Evolutionary conservation across 2,329 filamentous ascomycete species (phyloP).

Genomic region (Lachnellula suecica): DNA sequence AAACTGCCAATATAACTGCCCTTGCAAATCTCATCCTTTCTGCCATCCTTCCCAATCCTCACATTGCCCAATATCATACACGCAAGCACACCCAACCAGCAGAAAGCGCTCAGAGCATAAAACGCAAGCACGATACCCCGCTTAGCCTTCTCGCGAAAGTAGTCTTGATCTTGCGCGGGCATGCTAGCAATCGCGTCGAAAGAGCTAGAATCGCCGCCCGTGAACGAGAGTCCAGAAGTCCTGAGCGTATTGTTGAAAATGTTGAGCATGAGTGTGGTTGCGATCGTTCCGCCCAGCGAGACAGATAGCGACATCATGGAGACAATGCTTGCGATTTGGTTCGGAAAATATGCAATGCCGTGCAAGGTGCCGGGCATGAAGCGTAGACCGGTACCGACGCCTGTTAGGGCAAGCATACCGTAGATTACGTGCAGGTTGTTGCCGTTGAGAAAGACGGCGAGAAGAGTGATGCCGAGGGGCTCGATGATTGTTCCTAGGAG

Average conservation of each 20-base stretch:
- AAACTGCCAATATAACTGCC: constrained; percentile 19
- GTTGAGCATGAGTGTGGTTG: constrained; percentile 65
- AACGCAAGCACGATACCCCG: constrained; percentile 66
- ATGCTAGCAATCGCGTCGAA: constrained; percentile 38
- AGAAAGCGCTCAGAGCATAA: constrained; percentile 59
- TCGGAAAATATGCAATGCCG: constrained; percentile 59
- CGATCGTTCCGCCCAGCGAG: constrained; percentile 64
- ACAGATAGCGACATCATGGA: constrained; percentile 58
- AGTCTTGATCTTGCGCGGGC: constrained; percentile 34
- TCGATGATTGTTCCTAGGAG: constrained; percentile 56
- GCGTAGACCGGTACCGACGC: constrained; percentile 61
- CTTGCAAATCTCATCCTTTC: constrained; percentile 13
- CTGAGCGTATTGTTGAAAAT: constrained; percentile 61
- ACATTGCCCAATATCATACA: constrained; percentile 50
- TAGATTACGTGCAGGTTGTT: constrained; percentile 52
- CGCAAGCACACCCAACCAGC: constrained; percentile 47
- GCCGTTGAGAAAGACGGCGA: constrained; percentile 55
- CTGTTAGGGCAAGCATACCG: constrained; percentile 65
- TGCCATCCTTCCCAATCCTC: constrained; percentile 29
- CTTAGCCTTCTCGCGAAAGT: constrained; percentile 44
- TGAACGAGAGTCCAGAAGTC: constrained; percentile 25
- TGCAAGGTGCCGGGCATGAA: constrained; percentile 64
- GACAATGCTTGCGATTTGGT: constrained; percentile 56
- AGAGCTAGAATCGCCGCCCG: constrained; percentile 26
- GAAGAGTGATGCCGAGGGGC: constrained; percentile 55